Conservation (phyloP, 2,329 filamentous ascomycete species). For the Pseudogymnoascus sp. region DNA sequence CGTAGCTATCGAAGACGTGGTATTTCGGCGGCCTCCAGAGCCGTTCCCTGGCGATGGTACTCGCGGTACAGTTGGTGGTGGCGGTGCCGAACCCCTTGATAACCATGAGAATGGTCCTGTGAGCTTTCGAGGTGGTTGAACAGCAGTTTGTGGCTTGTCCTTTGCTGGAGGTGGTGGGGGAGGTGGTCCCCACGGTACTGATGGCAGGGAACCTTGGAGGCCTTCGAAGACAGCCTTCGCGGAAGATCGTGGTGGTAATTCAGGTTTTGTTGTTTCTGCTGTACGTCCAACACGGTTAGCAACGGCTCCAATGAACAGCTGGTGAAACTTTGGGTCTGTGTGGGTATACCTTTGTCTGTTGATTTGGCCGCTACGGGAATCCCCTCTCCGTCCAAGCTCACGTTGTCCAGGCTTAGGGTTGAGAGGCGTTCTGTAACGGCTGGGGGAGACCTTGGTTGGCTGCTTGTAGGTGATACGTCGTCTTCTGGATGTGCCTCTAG, state of each 20-base stretch:
- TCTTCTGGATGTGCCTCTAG: conserved; percentile 23
- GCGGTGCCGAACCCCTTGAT: conserved; percentile 56
- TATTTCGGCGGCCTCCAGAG: conserved; percentile 52
- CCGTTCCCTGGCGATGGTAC: conserved; percentile 24
- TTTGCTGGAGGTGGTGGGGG: conserved; percentile 25
- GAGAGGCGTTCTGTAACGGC: conserved; percentile 42
- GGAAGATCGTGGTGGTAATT: conserved; percentile 30
- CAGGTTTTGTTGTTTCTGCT: conserved; percentile 12
- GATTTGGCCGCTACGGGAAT: neutral
- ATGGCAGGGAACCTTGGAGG: conserved; percentile 62
- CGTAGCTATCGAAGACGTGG: conserved; percentile 70
- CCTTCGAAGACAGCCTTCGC: conserved; percentile 59
- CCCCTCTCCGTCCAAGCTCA: conserved; percentile 54
- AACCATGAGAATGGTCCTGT: conserved; percentile 85
- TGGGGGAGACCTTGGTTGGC: conserved; percentile 39
- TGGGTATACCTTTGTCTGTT: neutral
- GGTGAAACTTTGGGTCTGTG: neutral
- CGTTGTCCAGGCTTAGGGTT: conserved; percentile 49
- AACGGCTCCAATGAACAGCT: neutral
- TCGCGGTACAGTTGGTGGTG: conserved; percentile 37
- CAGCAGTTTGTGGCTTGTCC: conserved; percentile 14
- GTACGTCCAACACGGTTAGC: neutral
- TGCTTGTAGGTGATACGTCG: conserved; percentile 13
- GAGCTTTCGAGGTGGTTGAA: conserved; percentile 55
- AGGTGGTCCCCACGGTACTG: conserved; percentile 62